Base-by-base conservation (phyloP, 352 stramenopile species). In the Globisporangium abappressorium region DNA sequence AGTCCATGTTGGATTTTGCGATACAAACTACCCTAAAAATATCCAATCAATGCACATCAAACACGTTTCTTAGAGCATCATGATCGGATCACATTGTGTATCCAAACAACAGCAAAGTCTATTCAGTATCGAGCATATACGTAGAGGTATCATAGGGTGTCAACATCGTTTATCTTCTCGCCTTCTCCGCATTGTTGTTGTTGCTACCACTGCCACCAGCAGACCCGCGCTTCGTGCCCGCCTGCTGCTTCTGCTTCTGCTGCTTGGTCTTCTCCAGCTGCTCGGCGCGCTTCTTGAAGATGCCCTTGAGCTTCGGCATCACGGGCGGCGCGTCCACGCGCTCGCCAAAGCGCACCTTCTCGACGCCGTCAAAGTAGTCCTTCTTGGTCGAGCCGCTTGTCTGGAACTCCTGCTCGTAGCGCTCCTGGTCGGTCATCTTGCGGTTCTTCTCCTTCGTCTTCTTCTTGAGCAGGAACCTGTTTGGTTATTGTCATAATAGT, bases 381-480 rank as follows among this genome's bases (percentile, higher is more conserved):
- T 87, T 86, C 69, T 91, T 90, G 3, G 75, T 84, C 51, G 62
- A 78, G 22, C 85, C 85, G 28, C 80, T 89, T 59, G 73, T 73
- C 68, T 94, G 86, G 66, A 79, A 94, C 68, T 94, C 80, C 6
- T 79, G 80, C 62, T 92, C 83, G 66, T 93, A 95, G 6, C 78
- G 76, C 61, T 95, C 82, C 73, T 92, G 87, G 63, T 95, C 82
- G 7, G 78, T 93, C 84, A 93, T 86, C 67, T 91, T 93, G 55
- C 85, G 84, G 49, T 81, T 71, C 36, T 79, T 74, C 3, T 76
- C 69, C 71, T 95, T 95, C 9, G 85, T 71, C 71, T 93, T 95
- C 79, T 93, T 93, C 70, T 90, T 89, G 30, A 69, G 65, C 36
- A 95, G 63, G 69, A 80, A 95, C 30, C 76, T 82, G 41, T 20